These are phyloP conservation scores for Brassica juncea DNA, from an alignment of 345 rosid species.

Conservation along the genomic window DNA sequence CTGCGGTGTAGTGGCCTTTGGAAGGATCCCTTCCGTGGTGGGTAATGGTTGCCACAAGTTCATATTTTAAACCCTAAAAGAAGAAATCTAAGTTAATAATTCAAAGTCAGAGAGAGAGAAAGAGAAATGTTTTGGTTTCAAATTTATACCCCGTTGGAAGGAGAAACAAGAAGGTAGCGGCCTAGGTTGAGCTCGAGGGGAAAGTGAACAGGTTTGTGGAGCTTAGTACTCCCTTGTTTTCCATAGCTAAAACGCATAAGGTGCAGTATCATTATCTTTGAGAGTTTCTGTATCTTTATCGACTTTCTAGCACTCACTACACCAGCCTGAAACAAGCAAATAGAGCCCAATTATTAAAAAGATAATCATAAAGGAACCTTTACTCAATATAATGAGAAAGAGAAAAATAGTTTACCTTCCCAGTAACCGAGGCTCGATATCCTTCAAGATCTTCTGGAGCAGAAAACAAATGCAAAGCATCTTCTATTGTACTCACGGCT, in stretches of 20 bases:
- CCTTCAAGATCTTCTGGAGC: conserved; percentile 87
- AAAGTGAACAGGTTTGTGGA: conserved; percentile 79
- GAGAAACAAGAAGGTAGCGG: conserved; percentile 68
- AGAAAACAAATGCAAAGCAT: conserved; percentile 80
- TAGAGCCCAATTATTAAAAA: neutral
- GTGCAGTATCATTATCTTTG: conserved; percentile 91
- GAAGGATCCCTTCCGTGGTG: conserved; percentile 95
- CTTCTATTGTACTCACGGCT: conserved; percentile 68
- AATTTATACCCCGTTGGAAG: conserved; percentile 60
- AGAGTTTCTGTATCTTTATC: conserved; percentile 73
- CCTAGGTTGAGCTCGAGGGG: conserved; percentile 73
- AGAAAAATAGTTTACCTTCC: conserved; percentile 59
- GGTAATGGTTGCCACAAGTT: conserved; percentile 87
- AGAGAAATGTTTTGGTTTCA: neutral
- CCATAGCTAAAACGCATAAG: conserved; percentile 93
- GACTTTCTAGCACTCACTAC: conserved; percentile 83
- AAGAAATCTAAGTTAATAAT: conserved; percentile 11
- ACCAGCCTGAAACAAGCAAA: conserved; percentile 58
- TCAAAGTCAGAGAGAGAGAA: conserved; percentile 11
- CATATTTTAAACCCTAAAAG: conserved; percentile 72
- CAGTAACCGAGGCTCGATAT: conserved; percentile 70
- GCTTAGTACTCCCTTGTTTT: conserved; percentile 87
- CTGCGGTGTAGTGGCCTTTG: conserved; percentile 92
- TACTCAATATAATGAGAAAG: neutral
- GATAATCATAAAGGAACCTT: neutral